Percentiles rank a stretch among this genome's conserved stretches.
These are phyloP conservation scores for Tetrahymena malaccensis DNA, from an alignment of 73 alveolate species.

Conservation along the genomic window DNA sequence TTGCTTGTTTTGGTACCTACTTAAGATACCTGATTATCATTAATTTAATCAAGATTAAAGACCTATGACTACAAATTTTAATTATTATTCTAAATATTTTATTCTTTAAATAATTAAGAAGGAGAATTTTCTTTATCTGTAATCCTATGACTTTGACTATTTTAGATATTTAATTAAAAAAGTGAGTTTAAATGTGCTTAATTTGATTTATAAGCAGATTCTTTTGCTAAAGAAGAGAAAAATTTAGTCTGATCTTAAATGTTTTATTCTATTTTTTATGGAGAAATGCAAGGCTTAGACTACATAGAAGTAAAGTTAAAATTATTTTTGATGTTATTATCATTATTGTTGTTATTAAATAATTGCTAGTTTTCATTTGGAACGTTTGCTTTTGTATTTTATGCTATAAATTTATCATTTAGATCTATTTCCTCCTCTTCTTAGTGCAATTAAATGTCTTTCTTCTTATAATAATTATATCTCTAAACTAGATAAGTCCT, in stretches of 20 bases:
- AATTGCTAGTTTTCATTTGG: too few relatives aligned
- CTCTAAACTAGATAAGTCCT: background rate
- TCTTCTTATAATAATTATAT: background rate
- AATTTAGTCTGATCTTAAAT: background rate
- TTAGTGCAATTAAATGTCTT: background rate
- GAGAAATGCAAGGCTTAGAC: background rate
- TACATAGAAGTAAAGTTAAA: background rate
- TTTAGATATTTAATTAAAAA: too few relatives aligned
- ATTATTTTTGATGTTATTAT: background rate
- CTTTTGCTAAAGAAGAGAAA: background rate
- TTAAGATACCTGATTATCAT: too few relatives aligned
- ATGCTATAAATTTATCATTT: too few relatives aligned
- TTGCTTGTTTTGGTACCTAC: background rate
- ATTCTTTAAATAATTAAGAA: background rate
- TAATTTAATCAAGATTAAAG: background rate
- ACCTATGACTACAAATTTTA: too few relatives aligned
- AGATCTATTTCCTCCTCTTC: background rate
- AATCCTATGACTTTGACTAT: background rate
- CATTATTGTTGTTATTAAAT: too few relatives aligned
- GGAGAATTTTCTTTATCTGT: background rate
- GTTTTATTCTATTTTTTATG: background rate
- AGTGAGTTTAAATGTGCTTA: background rate
- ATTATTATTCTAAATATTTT: too few relatives aligned
- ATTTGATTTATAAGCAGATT: background rate
- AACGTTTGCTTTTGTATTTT: background rate